Conservation (phyloP, 768 basidiomycete species). For the Mycena galopus region DNA sequence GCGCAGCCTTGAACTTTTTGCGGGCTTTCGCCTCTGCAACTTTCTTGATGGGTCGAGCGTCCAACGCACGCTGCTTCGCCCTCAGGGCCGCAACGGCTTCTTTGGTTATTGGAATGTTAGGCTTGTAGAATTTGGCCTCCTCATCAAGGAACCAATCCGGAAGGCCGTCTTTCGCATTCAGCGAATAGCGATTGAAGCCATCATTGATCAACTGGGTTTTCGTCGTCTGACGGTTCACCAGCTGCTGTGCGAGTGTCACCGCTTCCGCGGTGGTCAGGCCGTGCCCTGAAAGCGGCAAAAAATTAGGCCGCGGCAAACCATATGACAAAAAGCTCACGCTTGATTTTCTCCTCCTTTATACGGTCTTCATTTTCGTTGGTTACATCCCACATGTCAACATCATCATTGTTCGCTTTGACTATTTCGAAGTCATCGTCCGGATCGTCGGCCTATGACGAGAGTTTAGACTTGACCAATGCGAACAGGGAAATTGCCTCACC, state of each 20-base stretch:
- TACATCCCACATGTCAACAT: conserved; percentile 84
- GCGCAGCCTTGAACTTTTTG: conserved; percentile 92
- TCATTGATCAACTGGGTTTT: conserved; percentile 92
- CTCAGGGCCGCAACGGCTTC: conserved; percentile 90
- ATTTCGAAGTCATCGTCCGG: conserved; percentile 77
- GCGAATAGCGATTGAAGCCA: conserved; percentile 94
- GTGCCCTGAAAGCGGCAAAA: conserved; percentile 66
- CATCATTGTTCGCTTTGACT: conserved; percentile 71
- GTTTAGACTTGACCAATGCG: conserved; percentile 13
- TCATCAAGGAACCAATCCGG: conserved; percentile 99
- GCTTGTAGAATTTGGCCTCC: conserved; percentile 91
- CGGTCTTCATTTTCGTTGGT: conserved; percentile 83
- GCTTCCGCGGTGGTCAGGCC: conserved; percentile 92
- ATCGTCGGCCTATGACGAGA: conserved; percentile 30
- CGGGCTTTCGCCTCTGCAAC: conserved; percentile 98
- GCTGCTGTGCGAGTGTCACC: conserved; percentile 88
- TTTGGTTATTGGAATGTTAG: conserved; percentile 97
- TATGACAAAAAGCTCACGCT: conserved; percentile 63
- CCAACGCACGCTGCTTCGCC: conserved; percentile 92
- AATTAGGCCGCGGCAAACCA: conserved; percentile 12
- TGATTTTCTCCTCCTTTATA: conserved; percentile 71
- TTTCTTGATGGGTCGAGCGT: conserved; percentile 98
- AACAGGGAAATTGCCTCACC: conserved; percentile 23
- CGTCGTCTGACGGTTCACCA: conserved; percentile 92
- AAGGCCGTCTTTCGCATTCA: conserved; percentile 91